Evolutionary conservation across 805 yeast genomes (phyloP), one percentile per base, ranked within the genome.

Genomic region (Lipomyces sp.): DNA sequence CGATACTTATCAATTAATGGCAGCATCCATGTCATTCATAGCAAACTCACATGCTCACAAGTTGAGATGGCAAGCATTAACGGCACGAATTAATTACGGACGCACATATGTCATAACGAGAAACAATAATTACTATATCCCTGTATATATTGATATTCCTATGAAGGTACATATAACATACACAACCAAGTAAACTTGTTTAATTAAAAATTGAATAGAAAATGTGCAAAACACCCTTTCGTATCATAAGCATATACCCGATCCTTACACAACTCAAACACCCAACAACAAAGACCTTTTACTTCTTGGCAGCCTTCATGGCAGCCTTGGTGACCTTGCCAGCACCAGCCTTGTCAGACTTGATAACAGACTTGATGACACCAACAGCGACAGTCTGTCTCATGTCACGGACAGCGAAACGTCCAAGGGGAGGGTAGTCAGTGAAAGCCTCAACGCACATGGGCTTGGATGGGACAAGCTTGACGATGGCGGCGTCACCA

Each of bases 331-430:
- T 90, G 78, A 90, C 95, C 92, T 91, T 90, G 84, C 92, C 93
- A 79, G 92, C 90, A 79, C 83, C 84, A 78, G 90, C 90, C 83
- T 83, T 84, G 84, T 87, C 89, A 75, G 90, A 80, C 90, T 92
- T 92, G 79, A 86, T 96, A 77, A 92, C 97, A 73, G 92, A 83
- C 89, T 94, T 94, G 90, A 94, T 90, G 81, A 93, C 97, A 90
- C 98, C 98, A 81, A 93, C 98, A 82, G 98, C 98, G 79, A 93
- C 98, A 78, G 98, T 93, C 86, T 92, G 97, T 90, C 98, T 90
- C 98, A 92, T 92, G 86, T 92, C 98, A 90, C 98, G 93, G 87
- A 92, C 97, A 82, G 94, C 94, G 84, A 94, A 86, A 89, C 98
- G 92, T 84, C 97, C 95, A 82, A 94, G 84, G 84, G 96, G 97